Evolutionary conservation across 2,329 filamentous ascomycete genomes (phyloP), one percentile per base, ranked within the genome.

Genomic region (Scedosporium aurantiacum): DNA sequence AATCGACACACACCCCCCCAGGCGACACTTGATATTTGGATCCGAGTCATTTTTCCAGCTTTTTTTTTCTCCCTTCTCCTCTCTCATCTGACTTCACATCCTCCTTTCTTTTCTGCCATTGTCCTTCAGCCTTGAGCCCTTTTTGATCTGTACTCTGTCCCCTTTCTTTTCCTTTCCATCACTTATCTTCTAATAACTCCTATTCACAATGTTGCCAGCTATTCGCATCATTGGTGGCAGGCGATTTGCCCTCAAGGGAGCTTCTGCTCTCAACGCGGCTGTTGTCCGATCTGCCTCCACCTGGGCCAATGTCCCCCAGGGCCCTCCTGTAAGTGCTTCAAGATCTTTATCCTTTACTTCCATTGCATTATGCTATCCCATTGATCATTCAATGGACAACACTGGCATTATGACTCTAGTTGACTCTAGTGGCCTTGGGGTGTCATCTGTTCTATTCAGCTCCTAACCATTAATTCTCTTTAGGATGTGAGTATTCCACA

Each of bases 301-400:
- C 67, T 97, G 93, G 92, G 85, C 90, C 72, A 88, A 89, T 71
- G 91, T 97, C 61, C 88, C 90, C 67, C 90, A 97, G 78, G 93
- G 93, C 66, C 93, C 93, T 83, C 92, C 93, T 73, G 91, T 94
- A 85, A 77, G 89, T 84, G 50, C 23, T 58, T 37, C 14, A 6
- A 14, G 23, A n/a, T 45, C 23, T 18, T 57, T 23, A 41, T 37
- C 43, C 40, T 21, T 52, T 52, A 5, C 54, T 27, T 28, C 28
- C 40, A 61, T 56, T 25, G 12, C 41, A 45, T 55, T 14, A 27
- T n/a, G 7, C 37, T 47, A 6, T 27, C 12, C 27, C 8, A 16
- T 60, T 60, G 57, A 37, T 37, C 14, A 10, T 37, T 4, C 32
- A 37, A 37, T 37, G 32, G 32, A 37, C 32, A 37, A 10, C 32